phyloP scores from a whole-genome alignment of 2,329 filamentous ascomycete species.

The Pseudocercospora macadamiae region DNA sequence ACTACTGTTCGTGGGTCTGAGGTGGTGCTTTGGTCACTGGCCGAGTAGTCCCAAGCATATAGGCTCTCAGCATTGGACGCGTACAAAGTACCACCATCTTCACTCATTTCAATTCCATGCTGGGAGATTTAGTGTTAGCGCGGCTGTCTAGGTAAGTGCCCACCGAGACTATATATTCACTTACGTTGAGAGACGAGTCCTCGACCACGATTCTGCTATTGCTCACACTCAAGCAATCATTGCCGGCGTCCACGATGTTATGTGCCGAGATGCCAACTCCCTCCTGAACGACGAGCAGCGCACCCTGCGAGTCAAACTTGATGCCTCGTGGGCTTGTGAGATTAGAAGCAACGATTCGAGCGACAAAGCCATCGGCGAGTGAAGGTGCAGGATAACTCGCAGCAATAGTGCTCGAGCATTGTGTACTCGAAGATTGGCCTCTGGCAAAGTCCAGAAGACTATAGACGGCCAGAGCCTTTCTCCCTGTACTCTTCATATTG shows the following conservation, averaged over 20 bases:
- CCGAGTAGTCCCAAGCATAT: constrained; percentile 66
- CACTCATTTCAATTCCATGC: constrained; percentile 54
- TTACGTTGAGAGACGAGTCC: constrained; percentile 45
- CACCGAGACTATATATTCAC: background rate
- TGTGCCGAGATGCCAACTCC: constrained; percentile 32
- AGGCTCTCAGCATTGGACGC: constrained; percentile 62
- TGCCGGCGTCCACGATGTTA: constrained; percentile 28
- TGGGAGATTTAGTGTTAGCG: background rate
- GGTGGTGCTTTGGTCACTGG: constrained; percentile 42
- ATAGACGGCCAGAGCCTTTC: background rate
- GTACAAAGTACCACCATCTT: constrained; percentile 55
- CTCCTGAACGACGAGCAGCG: constrained; percentile 54
- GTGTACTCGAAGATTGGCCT: constrained; percentile 18
- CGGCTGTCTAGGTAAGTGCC: too few species aligned
- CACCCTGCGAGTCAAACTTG: constrained; percentile 51
- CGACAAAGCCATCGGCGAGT: constrained; percentile 46
- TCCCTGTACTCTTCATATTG: background rate
- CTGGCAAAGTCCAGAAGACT: background rate
- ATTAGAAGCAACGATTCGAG: constrained; percentile 51
- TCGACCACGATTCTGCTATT: constrained; percentile 32
- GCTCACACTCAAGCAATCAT: constrained; percentile 30
- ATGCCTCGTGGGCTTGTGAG: constrained; percentile 51
- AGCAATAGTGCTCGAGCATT: constrained; percentile 43
- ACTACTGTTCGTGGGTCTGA: constrained; percentile 59
- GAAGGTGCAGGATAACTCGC: constrained; percentile 45